Base-by-base conservation (phyloP, 345 rosid genomes). In the Mercurialis annua region DNA sequence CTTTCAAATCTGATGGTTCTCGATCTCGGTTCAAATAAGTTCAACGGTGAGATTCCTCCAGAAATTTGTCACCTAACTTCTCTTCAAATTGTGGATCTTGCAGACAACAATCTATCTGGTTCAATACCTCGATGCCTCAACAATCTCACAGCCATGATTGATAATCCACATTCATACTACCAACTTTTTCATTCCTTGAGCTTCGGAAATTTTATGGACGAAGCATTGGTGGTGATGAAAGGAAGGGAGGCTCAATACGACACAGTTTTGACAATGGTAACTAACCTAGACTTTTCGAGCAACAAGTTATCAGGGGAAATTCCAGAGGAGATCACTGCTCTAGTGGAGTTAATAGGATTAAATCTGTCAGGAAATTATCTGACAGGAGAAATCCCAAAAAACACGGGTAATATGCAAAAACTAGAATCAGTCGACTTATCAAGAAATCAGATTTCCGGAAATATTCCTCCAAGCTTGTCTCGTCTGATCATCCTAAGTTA, bases 31-130 rank as follows among this genome's bases (percentile, higher is more conserved):
- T 10, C 31, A 5, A 69, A 59, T 38, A 59, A 69, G 2, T 40
- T 69, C 36, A 31, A 18, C 14, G 59, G 65, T 20, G 31, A 60
- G 42, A 60, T 60, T 23, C 64, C 64, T 60, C 16, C 64, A 40
- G 64, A 40, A 5, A 11, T 60, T 40, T 60, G 64, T 36, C n/a
- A 40, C 1, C 64, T 60, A 18, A 21, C 49, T 23, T 60, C 49
- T 40, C 64, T 60, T 27, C 49, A 36, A 20, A 26, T 59, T 6
- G 8, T 60, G 49, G 64, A 60, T 20, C 49, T 60, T 12, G 49
- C 31, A 38, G 11, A 38, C 15, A 60, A 60, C 27, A 40, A 24
- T 21, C 26, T 60, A 1, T 40, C 33, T 11, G 64, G 49, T 23
- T 16, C 31, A 16, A 60, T 60, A 12, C 64, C 49, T 2, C 16